Percentiles rank a stretch among this genome's conserved stretches.
These are phyloP conservation scores for Euphorbia pulcherrima DNA, from an alignment of 345 rosid species.

Conservation along the genomic window DNA sequence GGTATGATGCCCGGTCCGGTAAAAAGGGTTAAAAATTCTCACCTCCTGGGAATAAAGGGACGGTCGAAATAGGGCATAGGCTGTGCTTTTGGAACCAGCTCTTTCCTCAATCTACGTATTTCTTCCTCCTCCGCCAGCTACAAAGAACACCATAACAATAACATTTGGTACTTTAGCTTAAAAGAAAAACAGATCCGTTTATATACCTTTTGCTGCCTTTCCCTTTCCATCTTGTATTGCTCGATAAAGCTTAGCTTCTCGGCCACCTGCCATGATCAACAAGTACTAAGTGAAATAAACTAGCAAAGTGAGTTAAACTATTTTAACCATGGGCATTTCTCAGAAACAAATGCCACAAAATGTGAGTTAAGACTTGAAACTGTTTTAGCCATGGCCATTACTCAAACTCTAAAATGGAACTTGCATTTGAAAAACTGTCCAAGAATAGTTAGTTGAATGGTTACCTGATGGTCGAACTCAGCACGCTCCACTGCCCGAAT, in stretches of 20 bases:
- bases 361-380: background rate
- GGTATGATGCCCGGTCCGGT: too few species aligned
- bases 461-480: constrained; percentile 85
- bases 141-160: constrained; percentile 8
- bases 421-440: background rate
- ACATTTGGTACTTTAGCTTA: constrained; percentile 1
- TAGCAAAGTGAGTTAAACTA: background rate
- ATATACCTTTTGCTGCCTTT: constrained; percentile 79
- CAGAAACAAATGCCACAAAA: background rate
- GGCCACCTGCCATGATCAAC: constrained; percentile 37
- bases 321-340: background rate
- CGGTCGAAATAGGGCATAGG: constrained; percentile 97
- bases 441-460: background rate
- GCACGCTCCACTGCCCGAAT: constrained; percentile 80
- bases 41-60: constrained; percentile 94
- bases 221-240: constrained; percentile 90
- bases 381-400: too few species aligned
- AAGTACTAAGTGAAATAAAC: background rate
- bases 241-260: constrained; percentile 76
- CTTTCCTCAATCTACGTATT: constrained; percentile 71
- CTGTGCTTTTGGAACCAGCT: constrained; percentile 88
- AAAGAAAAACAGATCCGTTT: background rate
- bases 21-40: background rate
- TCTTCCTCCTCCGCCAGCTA: constrained; percentile 93
- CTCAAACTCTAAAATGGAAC: background rate